Evolutionary conservation across 805 yeast species (phyloP).

Genomic region (Cyberlindnera nakhonratchasimensis): DNA sequence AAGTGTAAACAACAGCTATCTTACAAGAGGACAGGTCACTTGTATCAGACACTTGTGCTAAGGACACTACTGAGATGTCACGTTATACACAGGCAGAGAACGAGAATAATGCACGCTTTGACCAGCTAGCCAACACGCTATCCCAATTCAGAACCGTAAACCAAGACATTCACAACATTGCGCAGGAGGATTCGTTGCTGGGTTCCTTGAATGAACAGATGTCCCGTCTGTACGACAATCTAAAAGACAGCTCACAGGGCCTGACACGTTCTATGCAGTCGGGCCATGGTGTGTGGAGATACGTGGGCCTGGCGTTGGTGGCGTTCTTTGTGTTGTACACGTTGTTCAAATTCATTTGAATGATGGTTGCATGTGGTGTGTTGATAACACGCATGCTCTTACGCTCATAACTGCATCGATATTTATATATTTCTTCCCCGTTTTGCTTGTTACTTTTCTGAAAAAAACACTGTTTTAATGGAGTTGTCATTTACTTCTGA

Average conservation of each 20-base stretch:
- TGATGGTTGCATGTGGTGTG: not conserved
- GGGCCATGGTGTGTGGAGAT: slow-evolving; percentile 58
- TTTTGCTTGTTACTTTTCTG: too few relatives aligned
- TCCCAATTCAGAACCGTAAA: slow-evolving; percentile 63
- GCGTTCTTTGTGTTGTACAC: slow-evolving; percentile 56
- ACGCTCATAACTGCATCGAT: too few relatives aligned
- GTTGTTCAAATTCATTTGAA: slow-evolving; percentile 42
- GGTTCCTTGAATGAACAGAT: slow-evolving; percentile 48
- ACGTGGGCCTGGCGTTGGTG: slow-evolving; percentile 53
- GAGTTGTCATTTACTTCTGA: too few relatives aligned
- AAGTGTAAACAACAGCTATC: not conserved
- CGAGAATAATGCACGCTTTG: slow-evolving; percentile 57
- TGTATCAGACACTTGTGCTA: too few relatives aligned
- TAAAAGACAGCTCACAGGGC: slow-evolving; percentile 50
- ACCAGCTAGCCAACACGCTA: slow-evolving; percentile 61
- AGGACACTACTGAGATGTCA: slow-evolving; percentile 10
- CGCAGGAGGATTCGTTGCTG: slow-evolving; percentile 48
- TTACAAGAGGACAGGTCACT: too few relatives aligned
- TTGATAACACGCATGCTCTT: too few relatives aligned
- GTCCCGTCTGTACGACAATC: slow-evolving; percentile 42
- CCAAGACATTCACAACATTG: slow-evolving; percentile 62
- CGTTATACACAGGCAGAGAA: slow-evolving; percentile 31
- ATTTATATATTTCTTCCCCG: too few relatives aligned
- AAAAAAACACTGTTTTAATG: too few relatives aligned
- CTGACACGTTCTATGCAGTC: slow-evolving; percentile 53